Evolutionary conservation across 139 green algal genomes (phyloP), one percentile per base, ranked within the genome.

Genomic region (Chlorokybus atmophyticus): DNA sequence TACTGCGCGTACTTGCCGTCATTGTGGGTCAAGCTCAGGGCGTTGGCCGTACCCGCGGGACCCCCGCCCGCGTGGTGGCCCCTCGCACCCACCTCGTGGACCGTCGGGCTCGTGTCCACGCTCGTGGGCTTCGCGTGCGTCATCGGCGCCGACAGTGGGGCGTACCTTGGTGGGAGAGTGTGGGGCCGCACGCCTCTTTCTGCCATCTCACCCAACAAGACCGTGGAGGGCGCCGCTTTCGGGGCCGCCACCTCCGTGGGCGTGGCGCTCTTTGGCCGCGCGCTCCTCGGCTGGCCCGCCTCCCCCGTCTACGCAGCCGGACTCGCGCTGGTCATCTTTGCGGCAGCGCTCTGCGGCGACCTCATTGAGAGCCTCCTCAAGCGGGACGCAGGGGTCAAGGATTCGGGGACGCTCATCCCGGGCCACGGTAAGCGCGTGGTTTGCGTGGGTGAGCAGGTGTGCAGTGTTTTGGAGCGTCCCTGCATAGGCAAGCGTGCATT

Each of bases 291-390:
- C 1, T 73, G 57, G 50, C 68, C 59, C 23, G 39, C 40, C 30
- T 35, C 57, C 19, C 59, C 56, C 4, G 21, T 60, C 60, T 62
- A 51, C 32, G 35, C 61, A 0, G 52, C 27, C 8, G 44, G 21
- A 4, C 23, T 71, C 32, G 62, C n/a, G 2, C 21, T 59, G 10
- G 21, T 70, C 21, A 24, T 62, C 29, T 73, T 73, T 25, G 35
- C 59, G 21, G 14, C 54, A 7, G 49, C 40, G 47, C 61, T 98
- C n/a, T 94, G 94, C 68, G 92, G 92, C 1, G 92, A 99, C 66
- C 73, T 99, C 30, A 90, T 95, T n/a, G 92, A 99, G 74, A 87
- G 70, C 4, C 83, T 93, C 56, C 93, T 99, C 72, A 99, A 99
- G 78, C 77, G 92, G 2, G 87, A 95, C 26, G 92, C 92, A 7